phyloP scores from a whole-genome alignment of 139 green algal genomes.

The Tetradesmus obliquus region DNA sequence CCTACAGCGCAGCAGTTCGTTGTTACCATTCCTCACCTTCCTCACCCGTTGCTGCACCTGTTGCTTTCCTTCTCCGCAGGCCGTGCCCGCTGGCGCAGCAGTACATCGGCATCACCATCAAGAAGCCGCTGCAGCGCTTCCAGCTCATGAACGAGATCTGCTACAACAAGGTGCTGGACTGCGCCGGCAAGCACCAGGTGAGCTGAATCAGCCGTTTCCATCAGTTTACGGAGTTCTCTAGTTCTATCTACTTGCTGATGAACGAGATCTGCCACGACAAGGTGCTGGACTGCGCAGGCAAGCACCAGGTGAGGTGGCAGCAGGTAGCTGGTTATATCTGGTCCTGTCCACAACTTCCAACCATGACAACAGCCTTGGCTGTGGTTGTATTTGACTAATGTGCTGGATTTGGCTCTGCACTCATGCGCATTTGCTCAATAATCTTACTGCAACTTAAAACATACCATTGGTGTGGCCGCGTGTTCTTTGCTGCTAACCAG shows the following conservation, averaged over 20 bases:
- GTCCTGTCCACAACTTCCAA: too few species aligned
- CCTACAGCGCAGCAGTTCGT: too few species aligned
- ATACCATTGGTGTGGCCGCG: too few species aligned
- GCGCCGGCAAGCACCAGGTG: conserved; percentile 92
- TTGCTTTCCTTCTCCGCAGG: conserved; percentile 30
- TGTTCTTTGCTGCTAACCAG: too few species aligned
- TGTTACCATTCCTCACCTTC: too few species aligned
- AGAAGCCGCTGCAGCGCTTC: conserved; percentile 99
- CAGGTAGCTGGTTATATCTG: background rate
- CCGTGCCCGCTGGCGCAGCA: conserved; percentile 97
- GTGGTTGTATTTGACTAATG: too few species aligned
- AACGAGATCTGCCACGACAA: conserved; percentile 99
- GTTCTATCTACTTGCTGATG: conserved; percentile 75
- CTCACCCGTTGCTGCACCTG: too few species aligned
- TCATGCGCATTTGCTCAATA: too few species aligned
- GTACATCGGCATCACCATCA: conserved; percentile 96
- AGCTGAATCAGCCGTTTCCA: background rate
- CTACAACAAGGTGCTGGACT: conserved; percentile 97
- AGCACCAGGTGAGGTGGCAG: conserved; percentile 81
- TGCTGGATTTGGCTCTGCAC: too few species aligned
- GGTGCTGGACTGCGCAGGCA: conserved; percentile 91
- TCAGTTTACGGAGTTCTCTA: too few species aligned
- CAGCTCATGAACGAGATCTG: conserved; percentile 99
- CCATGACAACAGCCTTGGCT: too few species aligned
- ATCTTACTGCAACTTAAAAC: too few species aligned